phyloP scores from a whole-genome alignment of 1,284 basidiomycete genomes.

The Trichosporon sp. region DNA sequence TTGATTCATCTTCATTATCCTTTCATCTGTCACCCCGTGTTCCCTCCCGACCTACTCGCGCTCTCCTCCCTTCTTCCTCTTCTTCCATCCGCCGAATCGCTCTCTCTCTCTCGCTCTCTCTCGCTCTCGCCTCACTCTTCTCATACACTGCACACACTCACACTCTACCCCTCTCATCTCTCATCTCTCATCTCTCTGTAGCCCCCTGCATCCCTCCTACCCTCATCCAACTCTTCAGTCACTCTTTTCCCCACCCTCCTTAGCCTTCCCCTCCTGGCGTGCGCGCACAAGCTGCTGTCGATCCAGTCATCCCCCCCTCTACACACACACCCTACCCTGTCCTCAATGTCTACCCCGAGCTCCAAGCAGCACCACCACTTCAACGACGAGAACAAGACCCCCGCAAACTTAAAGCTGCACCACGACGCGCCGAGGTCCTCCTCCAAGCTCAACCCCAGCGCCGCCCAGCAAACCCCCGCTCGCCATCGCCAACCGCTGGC shows the following conservation, averaged over 20 bases:
- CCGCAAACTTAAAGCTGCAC: slow-evolving; percentile 9
- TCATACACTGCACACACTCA: not conserved
- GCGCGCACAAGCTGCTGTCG: not conserved
- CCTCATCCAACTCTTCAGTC: slow-evolving; percentile 1
- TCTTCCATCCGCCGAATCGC: not conserved
- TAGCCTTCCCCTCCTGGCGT: not conserved
- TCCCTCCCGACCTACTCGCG: not conserved
- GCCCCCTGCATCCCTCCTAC: not conserved
- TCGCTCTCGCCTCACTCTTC: not conserved
- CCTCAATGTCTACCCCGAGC: not conserved
- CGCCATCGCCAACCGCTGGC: slow-evolving; percentile 22
- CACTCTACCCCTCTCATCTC: not conserved
- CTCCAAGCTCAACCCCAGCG: slow-evolving; percentile 6
- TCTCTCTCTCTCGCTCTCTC: not conserved
- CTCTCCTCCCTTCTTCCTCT: not conserved
- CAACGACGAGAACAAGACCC: slow-evolving; percentile 25
- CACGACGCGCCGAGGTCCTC: slow-evolving; percentile 9
- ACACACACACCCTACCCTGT: not conserved
- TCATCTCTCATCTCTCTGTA: not conserved
- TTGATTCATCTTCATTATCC: slow-evolving; percentile 8
- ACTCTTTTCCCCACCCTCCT: slow-evolving; percentile 4
- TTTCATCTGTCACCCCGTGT: slow-evolving; percentile 2
- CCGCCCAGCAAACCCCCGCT: slow-evolving; percentile 12
- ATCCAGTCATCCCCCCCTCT: not conserved
- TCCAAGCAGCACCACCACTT: slow-evolving; percentile 7